Evolutionary conservation across 371 early-diverging fungal species (phyloP), one percentile per base, ranked within the genome.

Genomic region (Phascolomyces articulosus): DNA sequence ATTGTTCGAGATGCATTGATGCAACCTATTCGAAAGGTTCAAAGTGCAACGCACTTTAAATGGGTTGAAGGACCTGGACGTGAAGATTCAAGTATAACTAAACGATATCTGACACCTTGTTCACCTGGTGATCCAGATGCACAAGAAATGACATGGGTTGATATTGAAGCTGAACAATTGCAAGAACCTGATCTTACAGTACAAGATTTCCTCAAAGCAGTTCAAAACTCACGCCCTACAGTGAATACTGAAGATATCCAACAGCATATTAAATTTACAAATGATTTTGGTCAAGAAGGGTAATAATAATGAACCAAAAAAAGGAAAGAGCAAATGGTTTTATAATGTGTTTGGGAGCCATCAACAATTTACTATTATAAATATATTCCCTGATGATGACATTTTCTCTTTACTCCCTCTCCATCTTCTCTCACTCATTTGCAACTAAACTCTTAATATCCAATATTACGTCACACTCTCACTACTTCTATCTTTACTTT

Each of bases 11-110:
- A 98, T 77, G 98, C 98, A 3, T 77, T 98, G 70, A 96, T 98
- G 96, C 92, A 95, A 77, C 97, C 98, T 1, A 91, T 98, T 58
- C 90, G 97, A 38, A 96, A 96, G 75, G 96, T 98, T 18, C 98
- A 97, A 72, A 81, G 80, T 58, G 96, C 97, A n/a, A 97, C 96
- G 27, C 97, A 97, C 68, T 98, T 97, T 76, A 94, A 93, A 80
- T 76, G 85, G 78, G 95, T 83, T 0, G 77, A 81, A 40, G 91
- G 90, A 28, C 91, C 91, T n/a, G 77, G 81, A 64, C 80, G 90
- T 2, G 72, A 76, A 2, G 90, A 92, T 53, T 85, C 87, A 4
- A 60, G 49, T 20, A 69, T 78, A 47, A 84, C 73, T 11, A 83
- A 69, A 53, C 64, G 75, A 26, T 87, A 89, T 63, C 78, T 95